A percentile compares a stretch with the other conserved stretches of the same genome.
Conservation (phyloP, 768 basidiomycete species). For the Russula virescens region DNA sequence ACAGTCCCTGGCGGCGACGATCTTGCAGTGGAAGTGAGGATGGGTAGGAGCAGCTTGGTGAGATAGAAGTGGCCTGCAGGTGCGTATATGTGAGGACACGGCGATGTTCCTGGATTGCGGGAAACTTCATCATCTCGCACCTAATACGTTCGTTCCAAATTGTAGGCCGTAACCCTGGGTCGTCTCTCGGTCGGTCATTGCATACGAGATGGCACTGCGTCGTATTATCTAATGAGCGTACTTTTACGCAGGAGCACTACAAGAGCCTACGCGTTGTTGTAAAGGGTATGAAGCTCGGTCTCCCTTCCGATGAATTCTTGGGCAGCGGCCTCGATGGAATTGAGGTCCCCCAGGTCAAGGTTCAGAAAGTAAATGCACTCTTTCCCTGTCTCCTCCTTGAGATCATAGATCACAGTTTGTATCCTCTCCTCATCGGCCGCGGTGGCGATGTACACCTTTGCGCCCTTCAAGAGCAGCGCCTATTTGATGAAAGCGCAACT, state of each 20-base stretch:
- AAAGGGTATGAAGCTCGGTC: constrained; percentile 1
- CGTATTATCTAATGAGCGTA: background rate
- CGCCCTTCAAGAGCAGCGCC: background rate
- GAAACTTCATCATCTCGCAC: background rate
- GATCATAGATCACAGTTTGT: background rate
- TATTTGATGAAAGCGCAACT: background rate
- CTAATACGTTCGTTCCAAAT: constrained; percentile 8
- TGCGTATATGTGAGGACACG: background rate
- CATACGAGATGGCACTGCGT: background rate
- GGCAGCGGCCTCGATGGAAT: background rate
- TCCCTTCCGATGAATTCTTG: background rate
- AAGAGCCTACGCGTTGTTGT: background rate
- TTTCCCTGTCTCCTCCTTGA: background rate
- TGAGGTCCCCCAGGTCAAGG: constrained; percentile 2
- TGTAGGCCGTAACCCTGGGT: background rate
- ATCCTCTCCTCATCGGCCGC: background rate
- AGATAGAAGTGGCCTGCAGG: constrained; percentile 5
- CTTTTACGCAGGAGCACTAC: background rate
- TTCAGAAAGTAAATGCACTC: background rate
- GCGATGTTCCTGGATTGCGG: background rate
- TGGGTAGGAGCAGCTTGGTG: constrained; percentile 5
- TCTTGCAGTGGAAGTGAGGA: background rate
- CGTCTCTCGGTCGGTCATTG: background rate
- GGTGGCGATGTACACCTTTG: constrained; percentile 2
- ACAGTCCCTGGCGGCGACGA: background rate